Evolutionary conservation across 805 yeast species (phyloP), one percentile per base, ranked within the genome.

Genomic region (Schwanniomyces polymorphus): DNA sequence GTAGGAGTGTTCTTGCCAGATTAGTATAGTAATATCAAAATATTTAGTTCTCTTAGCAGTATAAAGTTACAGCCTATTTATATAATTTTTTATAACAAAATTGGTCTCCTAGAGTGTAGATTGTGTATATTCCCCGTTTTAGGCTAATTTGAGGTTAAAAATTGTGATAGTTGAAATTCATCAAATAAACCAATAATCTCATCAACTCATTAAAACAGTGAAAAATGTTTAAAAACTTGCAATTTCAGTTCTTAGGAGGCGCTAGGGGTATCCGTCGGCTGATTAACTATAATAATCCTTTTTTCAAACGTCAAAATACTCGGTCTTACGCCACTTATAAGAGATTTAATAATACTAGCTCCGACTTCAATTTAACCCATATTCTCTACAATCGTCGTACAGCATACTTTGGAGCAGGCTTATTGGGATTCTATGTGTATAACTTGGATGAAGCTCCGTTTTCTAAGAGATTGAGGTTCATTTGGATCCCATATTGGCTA

Each of bases 401-500:
- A 71, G 42, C 79, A 74, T 61, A 69, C 74, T 26, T 55, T 21
- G 57, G 50, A 12, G 44, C 49, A n/a, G 63, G 63, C 0, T 45
- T 60, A 9, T 47, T 47, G 18, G 66, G 55, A 14, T 63, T 65
- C 46, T 64, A 62, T 34, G n/a, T 61, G 1, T 61, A 59, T 31
- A 74, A 85, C 27, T 70, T 88, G 27, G 87, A 91, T 52, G 79
- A 80, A 53, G 97, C 96, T 0, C 97, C 97, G 0, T 85, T 85
- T 23, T 84, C 96, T 1, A 81, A 83, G 27, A 72, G 98, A 42
- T 68, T 59, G 27, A 72, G 97, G 52, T 79, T 90, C 57, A 79
- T 91, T 60, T 79, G 90, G 78, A 72, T 87, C 1, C 86, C 90
- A 5, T 75, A 76, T 42, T 79, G 83, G 72, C 52, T 86, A 27